Conservation (phyloP, 2,329 filamentous ascomycete species). For the Botrytis medusae region DNA sequence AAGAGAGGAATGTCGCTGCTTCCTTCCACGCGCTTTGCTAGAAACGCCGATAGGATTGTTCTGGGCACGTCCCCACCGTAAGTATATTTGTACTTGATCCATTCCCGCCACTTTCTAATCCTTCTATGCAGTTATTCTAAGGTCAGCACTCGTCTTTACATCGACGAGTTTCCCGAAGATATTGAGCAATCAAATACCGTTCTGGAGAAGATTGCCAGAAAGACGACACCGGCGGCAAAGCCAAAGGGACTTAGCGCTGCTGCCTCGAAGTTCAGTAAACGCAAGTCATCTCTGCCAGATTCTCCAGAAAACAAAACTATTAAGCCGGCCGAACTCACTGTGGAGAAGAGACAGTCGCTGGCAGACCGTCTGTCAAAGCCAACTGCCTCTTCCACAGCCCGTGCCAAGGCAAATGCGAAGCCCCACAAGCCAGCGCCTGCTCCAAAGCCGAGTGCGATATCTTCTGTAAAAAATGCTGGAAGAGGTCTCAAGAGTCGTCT, state of each 20-base stretch:
- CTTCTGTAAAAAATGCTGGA: conserved; percentile 18
- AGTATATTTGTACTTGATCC: neutral
- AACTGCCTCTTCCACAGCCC: neutral
- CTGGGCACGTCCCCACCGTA: neutral
- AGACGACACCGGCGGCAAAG: neutral
- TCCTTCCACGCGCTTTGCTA: conserved; percentile 2
- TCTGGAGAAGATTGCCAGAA: neutral
- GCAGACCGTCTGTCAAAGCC: neutral
- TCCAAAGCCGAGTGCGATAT: neutral
- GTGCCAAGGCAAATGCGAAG: conserved; percentile 1
- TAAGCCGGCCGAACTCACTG: neutral
- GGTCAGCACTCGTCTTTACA: neutral
- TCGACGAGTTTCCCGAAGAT: neutral
- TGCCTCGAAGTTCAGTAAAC: neutral
- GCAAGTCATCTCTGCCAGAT: conserved; percentile 1
- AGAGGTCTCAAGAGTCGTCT: conserved; percentile 18
- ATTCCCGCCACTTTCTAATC: neutral
- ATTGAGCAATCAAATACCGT: neutral
- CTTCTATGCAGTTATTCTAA: neutral
- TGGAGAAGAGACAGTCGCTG: neutral
- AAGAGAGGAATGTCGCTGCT: neutral
- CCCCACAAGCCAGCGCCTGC: neutral
- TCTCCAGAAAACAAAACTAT: neutral
- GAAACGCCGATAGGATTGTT: neutral
- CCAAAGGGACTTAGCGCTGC: neutral